A percentile compares a stretch with the other conserved stretches of the same genome.
Evolutionary conservation across 208 protist species (phyloP).

Genomic region (Acanthamoeba pearcei): DNA sequence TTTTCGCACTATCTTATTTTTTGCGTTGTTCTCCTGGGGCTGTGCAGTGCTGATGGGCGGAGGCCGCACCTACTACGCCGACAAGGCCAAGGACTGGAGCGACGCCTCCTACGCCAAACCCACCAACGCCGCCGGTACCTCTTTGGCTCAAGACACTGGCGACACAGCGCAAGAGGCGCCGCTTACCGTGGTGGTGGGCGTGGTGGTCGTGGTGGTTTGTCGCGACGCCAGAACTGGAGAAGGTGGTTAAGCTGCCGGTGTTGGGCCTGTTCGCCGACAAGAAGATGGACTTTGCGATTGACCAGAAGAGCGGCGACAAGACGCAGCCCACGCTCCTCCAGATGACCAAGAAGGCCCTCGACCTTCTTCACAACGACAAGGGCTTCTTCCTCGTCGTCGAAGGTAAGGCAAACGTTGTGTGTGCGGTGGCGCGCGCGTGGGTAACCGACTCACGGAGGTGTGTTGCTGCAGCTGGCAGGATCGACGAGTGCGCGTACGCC

Average conservation of each 20-base stretch:
- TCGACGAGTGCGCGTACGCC: constrained; percentile 4
- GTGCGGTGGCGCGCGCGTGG: not conserved
- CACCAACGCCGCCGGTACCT: not conserved
- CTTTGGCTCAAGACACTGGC: not conserved
- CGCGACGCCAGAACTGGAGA: not conserved
- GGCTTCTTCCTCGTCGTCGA: constrained; percentile 46
- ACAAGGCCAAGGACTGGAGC: not conserved
- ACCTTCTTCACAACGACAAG: constrained; percentile 47
- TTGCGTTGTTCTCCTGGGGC: not conserved
- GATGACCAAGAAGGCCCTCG: constrained; percentile 42
- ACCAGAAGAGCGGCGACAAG: not conserved
- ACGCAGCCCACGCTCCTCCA: constrained; percentile 12
- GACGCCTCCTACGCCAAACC: not conserved
- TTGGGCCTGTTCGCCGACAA: constrained; percentile 36
- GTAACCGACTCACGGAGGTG: not conserved
- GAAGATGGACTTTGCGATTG: constrained; percentile 14
- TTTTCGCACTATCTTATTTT: not conserved
- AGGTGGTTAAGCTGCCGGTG: not conserved
- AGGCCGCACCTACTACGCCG: not conserved
- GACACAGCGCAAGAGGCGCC: not conserved
- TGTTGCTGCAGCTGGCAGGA: not conserved
- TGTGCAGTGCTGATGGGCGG: constrained; percentile 39
- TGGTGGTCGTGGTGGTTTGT: not conserved
- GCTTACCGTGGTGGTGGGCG: not conserved
- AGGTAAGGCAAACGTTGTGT: not conserved